Base-by-base conservation (phyloP, 768 basidiomycete genomes). In the Suillus brevipes region DNA sequence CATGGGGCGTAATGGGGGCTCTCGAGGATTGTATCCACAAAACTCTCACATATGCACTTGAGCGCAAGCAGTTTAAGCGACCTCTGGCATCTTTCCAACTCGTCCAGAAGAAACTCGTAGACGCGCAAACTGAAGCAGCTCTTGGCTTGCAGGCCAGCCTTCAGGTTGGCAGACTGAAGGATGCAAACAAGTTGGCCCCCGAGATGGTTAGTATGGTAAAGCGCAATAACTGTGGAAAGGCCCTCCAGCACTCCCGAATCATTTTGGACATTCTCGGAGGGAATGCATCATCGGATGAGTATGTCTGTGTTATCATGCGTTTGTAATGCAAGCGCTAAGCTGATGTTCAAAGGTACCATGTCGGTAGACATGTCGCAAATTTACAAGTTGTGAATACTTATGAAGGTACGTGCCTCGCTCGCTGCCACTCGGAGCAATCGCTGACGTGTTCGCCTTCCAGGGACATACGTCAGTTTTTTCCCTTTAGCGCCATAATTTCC, bases 171-270 rank as follows among this genome's bases (percentile, higher is more conserved):
- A 83, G 95, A 37, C 80, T 98, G 67, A 97, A 97, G 80, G 96
- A 98, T 62, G 73, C 79, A 66, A 85, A 89, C 63, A 83, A 79
- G 69, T 69, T 86, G 25, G 87, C 91, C 2, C 89, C 97, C 3
- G 95, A 98, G 76, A 98, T 98, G 95, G 84, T 99, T 67, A 95
- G 93, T 70, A 82, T 98, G 72, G 83, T 98, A 66, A 99, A 99
- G 83, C 85, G 93, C 69, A 99, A 99, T 73, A 98, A 98, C 71
- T 95, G 94, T 70, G 94, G 94, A 16, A 96, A 96, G 79, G 95
- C 97, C 2, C 80, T 98, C 60, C 81, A 90, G 69, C 93, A 97
- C 67, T 80, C 92, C 5, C 83, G 97, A 38, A 79, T 86, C 64
- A 80, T 99, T 52, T 77, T 98, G 71, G 97, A 98, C 72, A 90